Base-by-base conservation (phyloP, 2,329 filamentous ascomycete genomes). In the Penicillium sp. region DNA sequence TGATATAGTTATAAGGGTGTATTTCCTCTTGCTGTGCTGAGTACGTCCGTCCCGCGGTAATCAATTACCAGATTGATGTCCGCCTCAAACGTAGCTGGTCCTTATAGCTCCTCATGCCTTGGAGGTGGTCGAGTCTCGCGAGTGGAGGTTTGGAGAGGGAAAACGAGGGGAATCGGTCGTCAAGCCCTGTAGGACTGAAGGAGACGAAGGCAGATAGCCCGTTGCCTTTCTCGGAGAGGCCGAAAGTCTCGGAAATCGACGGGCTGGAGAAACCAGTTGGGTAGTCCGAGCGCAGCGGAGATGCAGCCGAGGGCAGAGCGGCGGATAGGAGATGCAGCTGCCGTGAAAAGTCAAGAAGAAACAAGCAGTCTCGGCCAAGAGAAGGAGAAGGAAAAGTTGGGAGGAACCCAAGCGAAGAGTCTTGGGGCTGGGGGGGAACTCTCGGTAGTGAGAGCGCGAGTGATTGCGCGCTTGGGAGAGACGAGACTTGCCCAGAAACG, bases 101-200 rank as follows among this genome's bases (percentile, higher is more conserved):
- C 53, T 48, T 34, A 49, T 62, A 51, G 56, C 56, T 67, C 63
- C 60, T 59, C 67, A 69, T 70, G 58, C 66, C 66, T 68, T 65
- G 65, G 44, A 4, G 49, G 48, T 48, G 47, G 28, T 39, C 36
- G 40, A 21, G 11, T 42, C 19, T 42, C 36, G 44, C 24, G 19
- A 44, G 31, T 49, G 44, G 24, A 48, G 39, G 48, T 42, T 45
- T 26, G 39, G 51, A 13, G 44, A 48, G 54, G 44, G 48, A 48
- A 55, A 48, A 53, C 26, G 42, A 39, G 52, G 29, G 34, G 13
- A 24, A 51, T 47, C 34, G 33, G 28, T 37, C 44, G 54, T 53
- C 50, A 58, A 51, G 52, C 57, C 60, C 44, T 43, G 52, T 63
- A 63, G 49, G 58, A 55, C 58, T 58, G 60, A 58, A 42, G 43